Evolutionary conservation across 345 rosid species (phyloP), one percentile per base, ranked within the genome.

Genomic region (Gossypium herbaceum): DNA sequence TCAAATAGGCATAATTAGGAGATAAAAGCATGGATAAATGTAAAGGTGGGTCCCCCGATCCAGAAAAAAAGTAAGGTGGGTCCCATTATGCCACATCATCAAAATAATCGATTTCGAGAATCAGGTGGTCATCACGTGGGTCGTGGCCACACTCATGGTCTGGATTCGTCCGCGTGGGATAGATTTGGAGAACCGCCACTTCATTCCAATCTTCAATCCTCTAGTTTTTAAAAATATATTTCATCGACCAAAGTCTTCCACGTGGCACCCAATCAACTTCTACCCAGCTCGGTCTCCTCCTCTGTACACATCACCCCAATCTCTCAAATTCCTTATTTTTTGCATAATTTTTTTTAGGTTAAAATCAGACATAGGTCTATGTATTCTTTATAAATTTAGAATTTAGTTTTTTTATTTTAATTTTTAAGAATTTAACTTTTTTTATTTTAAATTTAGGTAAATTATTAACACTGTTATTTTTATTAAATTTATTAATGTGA

Each of bases 81-180:
- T 51, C 73, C 15, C 45, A 27, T 5, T 0, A 4, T 51, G 73
- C 73, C 73, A 69, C 25, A 1, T 51, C 45, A 27, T 15, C 22
- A 65, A n/a, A 65, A 19, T 43, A 4, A n/a, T 24, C 9, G 22
- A 20, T 22, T 25, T 16, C 7, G 44, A 25, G n/a, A 34, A 12
- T 51, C 45, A 69, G 25, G 60, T 51, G 60, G 10, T 9, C 2
- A 25, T 82, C 94, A 90, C 90, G 86, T 86, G 91, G 88, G 48
- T 65, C 7, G 3, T 5, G 11, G 17, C 10, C 60, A 12, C 64
- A 57, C 0, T 44, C 74, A 45, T 77, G 92, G 88, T 79, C 80
- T 66, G 24, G 74, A 84, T 71, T 80, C 63, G 56, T 80, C 91
- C 97, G 90, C 80, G 85, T 84, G 63, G 82, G 89, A 84, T 22